Percentiles rank a stretch among this genome's conserved stretches.
phyloP scores from a whole-genome alignment of 116 monocot species.

The Dioscorea cayenensis region DNA sequence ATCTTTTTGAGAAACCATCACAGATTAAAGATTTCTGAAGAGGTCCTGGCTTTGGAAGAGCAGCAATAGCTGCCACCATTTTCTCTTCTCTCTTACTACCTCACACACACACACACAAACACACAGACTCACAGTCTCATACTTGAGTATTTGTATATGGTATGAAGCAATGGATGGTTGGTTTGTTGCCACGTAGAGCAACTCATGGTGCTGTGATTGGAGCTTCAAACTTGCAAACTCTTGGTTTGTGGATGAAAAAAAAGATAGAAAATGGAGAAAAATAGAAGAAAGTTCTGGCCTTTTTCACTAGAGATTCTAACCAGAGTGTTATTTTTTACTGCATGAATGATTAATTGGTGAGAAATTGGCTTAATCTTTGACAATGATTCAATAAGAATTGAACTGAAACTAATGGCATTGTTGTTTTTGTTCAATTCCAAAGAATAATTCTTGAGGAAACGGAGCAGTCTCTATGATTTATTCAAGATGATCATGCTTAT shows the following conservation, averaged over 20 bases:
- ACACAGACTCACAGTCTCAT: neutral
- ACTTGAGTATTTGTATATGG: no score
- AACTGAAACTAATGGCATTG: no score
- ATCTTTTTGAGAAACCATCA: conserved; percentile 16
- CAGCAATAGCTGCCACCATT: conserved; percentile 38
- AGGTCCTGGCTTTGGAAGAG: conserved; percentile 26
- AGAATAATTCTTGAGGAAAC: neutral
- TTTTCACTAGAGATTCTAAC: no score
- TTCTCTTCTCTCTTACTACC: conserved; percentile 3
- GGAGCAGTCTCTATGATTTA: conserved; percentile 3
- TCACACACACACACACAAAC: neutral
- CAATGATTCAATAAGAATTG: no score
- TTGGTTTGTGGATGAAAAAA: neutral
- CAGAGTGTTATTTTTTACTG: no score
- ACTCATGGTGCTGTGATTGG: neutral
- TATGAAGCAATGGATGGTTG: neutral
- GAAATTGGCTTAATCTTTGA: no score
- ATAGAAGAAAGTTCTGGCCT: neutral
- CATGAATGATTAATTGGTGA: no score
- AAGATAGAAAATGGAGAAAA: neutral
- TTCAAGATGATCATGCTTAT: conserved; percentile 51
- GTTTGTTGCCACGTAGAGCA: conserved; percentile 1
- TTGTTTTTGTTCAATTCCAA: neutral
- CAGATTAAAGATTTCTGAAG: conserved; percentile 17
- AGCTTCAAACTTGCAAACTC: neutral